phyloP scores from a whole-genome alignment of 2,329 filamentous ascomycete species.

The Fusarium secorum region DNA sequence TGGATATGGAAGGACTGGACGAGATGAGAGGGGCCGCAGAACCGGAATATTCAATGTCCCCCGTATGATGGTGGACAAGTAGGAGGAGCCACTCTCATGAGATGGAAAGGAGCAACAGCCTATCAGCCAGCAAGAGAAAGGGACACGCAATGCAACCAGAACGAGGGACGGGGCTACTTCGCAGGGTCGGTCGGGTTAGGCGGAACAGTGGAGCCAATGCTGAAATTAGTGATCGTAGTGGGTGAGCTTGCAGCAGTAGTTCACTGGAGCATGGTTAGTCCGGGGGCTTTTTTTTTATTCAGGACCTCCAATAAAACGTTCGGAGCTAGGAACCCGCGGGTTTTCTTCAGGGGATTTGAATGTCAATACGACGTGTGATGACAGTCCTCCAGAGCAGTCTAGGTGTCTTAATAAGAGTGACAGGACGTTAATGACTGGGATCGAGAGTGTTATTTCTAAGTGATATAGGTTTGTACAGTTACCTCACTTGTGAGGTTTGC shows the following conservation, averaged over 20 bases:
- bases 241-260: constrained; percentile 26
- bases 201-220: constrained; percentile 17
- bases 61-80: constrained; percentile 27
- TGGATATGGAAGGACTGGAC: constrained; percentile 29
- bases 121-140: constrained; percentile 29
- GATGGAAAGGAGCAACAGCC: constrained; percentile 26
- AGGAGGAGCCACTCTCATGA: constrained; percentile 36
- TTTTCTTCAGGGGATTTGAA: constrained; percentile 14
- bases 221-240: constrained; percentile 33
- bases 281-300: constrained; percentile 25
- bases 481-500: neutral
- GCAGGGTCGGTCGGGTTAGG: constrained; percentile 13
- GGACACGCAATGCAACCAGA: constrained; percentile 40
- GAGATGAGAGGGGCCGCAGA: constrained; percentile 35
- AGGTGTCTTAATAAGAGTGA: neutral
- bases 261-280: constrained; percentile 36
- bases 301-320: constrained; percentile 17
- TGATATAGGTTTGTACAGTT: neutral
- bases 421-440: neutral
- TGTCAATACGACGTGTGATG: neutral
- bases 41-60: constrained; percentile 40
- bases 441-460: neutral
- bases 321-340: neutral
- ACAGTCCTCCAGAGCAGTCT: constrained; percentile 17
- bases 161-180: constrained; percentile 17